A percentile compares a stretch with the other conserved stretches of the same genome.
Evolutionary conservation across 306 rosid genomes (phyloP).

Genomic region (Dryas alaskensis): DNA sequence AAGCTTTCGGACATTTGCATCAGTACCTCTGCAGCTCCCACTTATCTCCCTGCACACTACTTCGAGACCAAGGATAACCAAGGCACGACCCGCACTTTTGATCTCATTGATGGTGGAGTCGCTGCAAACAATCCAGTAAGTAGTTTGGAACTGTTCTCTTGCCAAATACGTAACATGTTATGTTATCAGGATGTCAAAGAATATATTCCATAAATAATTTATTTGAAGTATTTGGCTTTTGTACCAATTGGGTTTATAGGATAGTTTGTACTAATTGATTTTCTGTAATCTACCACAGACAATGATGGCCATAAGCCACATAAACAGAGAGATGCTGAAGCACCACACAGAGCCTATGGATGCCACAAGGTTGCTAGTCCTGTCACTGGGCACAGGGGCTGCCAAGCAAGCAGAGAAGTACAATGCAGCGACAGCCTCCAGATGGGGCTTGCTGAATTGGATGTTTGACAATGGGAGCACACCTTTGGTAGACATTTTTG

Average conservation of each 20-base stretch:
- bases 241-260: not conserved
- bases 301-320: conserved; percentile 39
- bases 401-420: conserved; percentile 42
- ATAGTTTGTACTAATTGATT: not conserved
- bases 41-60: conserved; percentile 40
- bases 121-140: conserved; percentile 51
- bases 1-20: conserved; percentile 41
- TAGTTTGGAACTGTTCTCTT: not conserved
- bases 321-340: conserved; percentile 18
- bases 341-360: conserved; percentile 10
- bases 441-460: conserved; percentile 45
- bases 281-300: conserved; percentile 18
- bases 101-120: conserved; percentile 41
- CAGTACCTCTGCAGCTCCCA: conserved; percentile 47
- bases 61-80: conserved; percentile 24
- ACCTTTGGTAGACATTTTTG: conserved; percentile 37
- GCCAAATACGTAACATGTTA: not conserved
- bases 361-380: conserved; percentile 25
- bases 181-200: not conserved
- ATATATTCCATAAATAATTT: too few species aligned
- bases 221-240: too few species aligned
- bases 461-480: conserved; percentile 25
- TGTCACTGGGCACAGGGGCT: conserved; percentile 45
- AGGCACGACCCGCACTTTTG: conserved; percentile 26
- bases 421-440: conserved; percentile 31